A percentile compares a stretch with the other conserved stretches of the same genome.
Conservation (phyloP, 768 basidiomycete species). For the Lactifluus piperatus region DNA sequence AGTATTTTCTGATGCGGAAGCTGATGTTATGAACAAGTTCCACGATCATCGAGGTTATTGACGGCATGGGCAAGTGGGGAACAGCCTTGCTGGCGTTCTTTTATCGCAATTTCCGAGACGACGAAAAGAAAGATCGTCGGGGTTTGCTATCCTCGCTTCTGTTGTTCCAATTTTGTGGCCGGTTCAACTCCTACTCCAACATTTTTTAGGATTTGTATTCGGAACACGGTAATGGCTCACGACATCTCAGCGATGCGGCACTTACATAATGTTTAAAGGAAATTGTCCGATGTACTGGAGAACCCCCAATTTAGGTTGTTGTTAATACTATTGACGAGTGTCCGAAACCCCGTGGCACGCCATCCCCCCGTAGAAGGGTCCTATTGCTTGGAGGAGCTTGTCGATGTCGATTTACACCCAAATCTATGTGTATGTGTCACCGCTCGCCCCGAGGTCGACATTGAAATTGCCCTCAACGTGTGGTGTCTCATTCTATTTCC, state of each 20-base stretch:
- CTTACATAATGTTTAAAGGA: background rate
- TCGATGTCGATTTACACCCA: background rate
- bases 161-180: background rate
- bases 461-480: background rate
- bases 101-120: background rate
- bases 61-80: background rate
- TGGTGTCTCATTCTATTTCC: background rate
- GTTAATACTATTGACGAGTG: slow-evolving; percentile 1
- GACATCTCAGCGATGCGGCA: background rate
- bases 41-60: background rate
- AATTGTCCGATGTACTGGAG: background rate
- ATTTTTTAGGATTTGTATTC: background rate
- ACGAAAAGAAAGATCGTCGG: background rate
- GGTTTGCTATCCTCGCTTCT: background rate
- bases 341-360: background rate
- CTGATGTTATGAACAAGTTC: background rate
- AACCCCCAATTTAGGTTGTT: background rate
- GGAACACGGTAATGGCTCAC: background rate
- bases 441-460: background rate
- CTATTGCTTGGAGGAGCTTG: background rate
- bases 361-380: background rate
- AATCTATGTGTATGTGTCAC: slow-evolving; percentile 3
- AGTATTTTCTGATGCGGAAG: background rate
- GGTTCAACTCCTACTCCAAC: background rate
- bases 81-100: background rate